Evolutionary conservation across 2,329 filamentous ascomycete species (phyloP), one percentile per base, ranked within the genome.

Genomic region (Pezicula radicicola): DNA sequence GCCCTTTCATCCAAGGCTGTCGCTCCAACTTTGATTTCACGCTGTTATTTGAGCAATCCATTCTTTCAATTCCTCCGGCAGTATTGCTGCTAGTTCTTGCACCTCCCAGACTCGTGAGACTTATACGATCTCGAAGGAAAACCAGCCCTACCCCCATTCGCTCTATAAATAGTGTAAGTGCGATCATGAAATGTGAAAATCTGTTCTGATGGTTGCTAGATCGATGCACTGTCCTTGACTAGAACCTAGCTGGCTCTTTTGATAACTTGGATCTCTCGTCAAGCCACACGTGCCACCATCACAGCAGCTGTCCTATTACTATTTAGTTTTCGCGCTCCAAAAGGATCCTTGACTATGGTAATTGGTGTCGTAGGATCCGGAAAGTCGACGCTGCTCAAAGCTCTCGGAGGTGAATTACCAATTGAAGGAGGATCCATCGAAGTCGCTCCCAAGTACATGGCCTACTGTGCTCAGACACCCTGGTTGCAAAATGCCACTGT

Each of bases 401-500:
- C 57, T 28, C 25, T 65, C n/a, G 47, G 62, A 3, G 56, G 59
- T 10, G 56, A 55, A 51, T 46, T 48, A 15, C 9, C 27, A 5
- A 40, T 18, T 13, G 47, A 41, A 7, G 44, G 53, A 36, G 59
- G 57, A 4, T 49, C 44, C 28, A 49, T 61, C 6, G 42, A 50
- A 25, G n/a, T 59, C 15, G 13, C 44, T 12, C 10, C 15, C 3
- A 36, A 50, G 18, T 41, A 49, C 13, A 52, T 55, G 18, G 54
- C 53, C 7, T 61, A 54, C 19, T 60, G 57, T 48, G 51, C 52
- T n/a, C 57, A 60, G 33, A 54, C 48, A 1, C 57, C 59, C 3
- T 61, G 57, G 57, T 28, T 57, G 2, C 30, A 16, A 19, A 64
- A 66, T 42, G 54, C 49, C 7, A 63, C 54, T 33, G 50, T 66